phyloP scores from a whole-genome alignment of 495 filamentous ascomycete genomes.

The Tuber calosporum region DNA sequence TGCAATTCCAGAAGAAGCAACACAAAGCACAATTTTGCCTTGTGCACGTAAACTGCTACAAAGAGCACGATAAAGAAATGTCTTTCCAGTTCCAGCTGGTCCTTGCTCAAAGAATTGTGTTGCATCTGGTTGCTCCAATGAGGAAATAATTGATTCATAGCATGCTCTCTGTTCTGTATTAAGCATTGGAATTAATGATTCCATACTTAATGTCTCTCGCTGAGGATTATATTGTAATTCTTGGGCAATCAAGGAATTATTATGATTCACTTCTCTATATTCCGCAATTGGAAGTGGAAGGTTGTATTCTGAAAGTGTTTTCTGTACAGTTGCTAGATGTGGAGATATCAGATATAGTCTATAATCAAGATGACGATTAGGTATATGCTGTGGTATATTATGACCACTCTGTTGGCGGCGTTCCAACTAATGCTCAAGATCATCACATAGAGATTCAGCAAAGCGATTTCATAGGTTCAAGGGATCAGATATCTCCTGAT shows the following conservation, averaged over 20 bases:
- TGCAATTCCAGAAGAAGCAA: not conserved
- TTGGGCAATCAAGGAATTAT: not conserved
- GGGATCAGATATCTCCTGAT: not conserved
- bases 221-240: not conserved
- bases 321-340: not conserved
- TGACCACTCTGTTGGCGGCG: not conserved
- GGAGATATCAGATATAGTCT: not conserved
- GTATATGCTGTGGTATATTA: not conserved
- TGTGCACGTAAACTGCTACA: not conserved
- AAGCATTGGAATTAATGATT: not conserved
- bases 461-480: not conserved
- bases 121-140: not conserved
- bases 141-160: not conserved
- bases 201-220: not conserved
- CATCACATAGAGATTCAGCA: not conserved
- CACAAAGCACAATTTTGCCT: not conserved
- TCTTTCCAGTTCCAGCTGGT: not conserved
- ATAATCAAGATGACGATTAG: not conserved
- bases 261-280: not conserved
- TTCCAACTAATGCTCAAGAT: not conserved
- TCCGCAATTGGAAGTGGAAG: not conserved
- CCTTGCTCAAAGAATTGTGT: not conserved
- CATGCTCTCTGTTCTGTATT: not conserved
- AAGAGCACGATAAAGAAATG: not conserved
- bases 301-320: not conserved